Percentiles rank a stretch among this genome's conserved stretches.
phyloP scores from a whole-genome alignment of 73 alveolate species.

The Halteria grandinella region DNA sequence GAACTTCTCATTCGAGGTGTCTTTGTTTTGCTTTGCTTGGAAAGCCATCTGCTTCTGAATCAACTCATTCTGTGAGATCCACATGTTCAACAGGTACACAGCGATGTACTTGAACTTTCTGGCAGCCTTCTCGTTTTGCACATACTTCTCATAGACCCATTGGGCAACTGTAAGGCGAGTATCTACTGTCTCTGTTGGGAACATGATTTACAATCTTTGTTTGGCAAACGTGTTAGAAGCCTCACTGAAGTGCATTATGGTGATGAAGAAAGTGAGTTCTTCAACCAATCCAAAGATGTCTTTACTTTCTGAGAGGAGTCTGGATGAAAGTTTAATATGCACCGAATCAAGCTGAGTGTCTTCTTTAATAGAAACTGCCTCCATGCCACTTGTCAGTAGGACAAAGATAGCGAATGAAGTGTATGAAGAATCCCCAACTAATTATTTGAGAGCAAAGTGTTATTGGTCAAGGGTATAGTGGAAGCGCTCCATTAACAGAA shows the following conservation, averaged over 20 bases:
- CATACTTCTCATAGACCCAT: constrained; percentile 3
- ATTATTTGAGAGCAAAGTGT: neutral
- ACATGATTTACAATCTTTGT: neutral
- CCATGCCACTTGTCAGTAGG: constrained; percentile 7
- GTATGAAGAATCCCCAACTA: neutral
- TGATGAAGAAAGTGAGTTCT: neutral
- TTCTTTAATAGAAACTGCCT: constrained; percentile 22
- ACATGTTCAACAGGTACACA: neutral
- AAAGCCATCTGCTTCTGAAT: neutral
- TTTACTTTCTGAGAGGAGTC: too few species aligned
- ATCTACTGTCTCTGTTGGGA: neutral
- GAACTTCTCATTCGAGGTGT: neutral
- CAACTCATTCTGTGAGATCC: neutral
- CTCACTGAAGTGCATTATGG: neutral
- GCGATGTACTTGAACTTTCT: constrained; percentile 17
- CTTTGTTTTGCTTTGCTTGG: neutral
- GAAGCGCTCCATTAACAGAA: neutral
- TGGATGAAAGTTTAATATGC: neutral
- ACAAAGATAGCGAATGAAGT: neutral
- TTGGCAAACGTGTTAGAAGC: constrained; percentile 4
- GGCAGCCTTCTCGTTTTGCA: neutral
- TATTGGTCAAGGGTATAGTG: neutral
- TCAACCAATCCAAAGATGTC: constrained; percentile 1
- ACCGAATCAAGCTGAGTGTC: constrained; percentile 13
- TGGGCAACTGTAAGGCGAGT: neutral